These are phyloP conservation scores for Fusarium buharicum DNA, from an alignment of 2,329 filamentous ascomycete genomes.

Conservation along the genomic window DNA sequence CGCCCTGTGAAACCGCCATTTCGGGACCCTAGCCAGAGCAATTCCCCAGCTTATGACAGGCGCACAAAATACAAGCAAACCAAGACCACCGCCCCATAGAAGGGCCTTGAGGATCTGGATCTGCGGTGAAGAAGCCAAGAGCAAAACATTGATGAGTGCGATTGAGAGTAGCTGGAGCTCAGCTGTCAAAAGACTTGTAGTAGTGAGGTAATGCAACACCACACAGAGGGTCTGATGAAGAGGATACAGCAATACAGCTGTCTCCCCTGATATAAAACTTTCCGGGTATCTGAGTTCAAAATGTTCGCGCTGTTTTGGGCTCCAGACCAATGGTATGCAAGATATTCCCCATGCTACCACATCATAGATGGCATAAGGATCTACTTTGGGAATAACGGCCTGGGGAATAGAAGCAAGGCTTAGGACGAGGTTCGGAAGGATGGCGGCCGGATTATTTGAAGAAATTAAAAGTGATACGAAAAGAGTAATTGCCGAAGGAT, in stretches of 20 bases:
- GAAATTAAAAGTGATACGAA: conserved; percentile 81
- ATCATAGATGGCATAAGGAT: conserved; percentile 67
- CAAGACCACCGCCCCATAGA: conserved; percentile 84
- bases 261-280: conserved; percentile 62
- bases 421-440: conserved; percentile 85
- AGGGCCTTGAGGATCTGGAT: conserved; percentile 85
- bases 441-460: conserved; percentile 65
- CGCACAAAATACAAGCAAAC: conserved; percentile 77
- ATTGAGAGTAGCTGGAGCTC: conserved; percentile 90
- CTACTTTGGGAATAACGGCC: conserved; percentile 73
- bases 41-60: conserved; percentile 85
- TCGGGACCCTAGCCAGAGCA: conserved; percentile 85
- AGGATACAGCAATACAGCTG: conserved; percentile 76
- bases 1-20: conserved; percentile 82
- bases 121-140: conserved; percentile 84
- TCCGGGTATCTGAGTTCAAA: conserved; percentile 50
- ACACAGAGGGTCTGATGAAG: conserved; percentile 81
- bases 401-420: conserved; percentile 80
- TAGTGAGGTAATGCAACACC: conserved; percentile 82
- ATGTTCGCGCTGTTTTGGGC: conserved; percentile 27
- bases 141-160: conserved; percentile 80
- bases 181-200: conserved; percentile 85
- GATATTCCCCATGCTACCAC: conserved; percentile 83
- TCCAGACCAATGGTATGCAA: conserved; percentile 69
- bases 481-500: conserved; percentile 80